These are phyloP conservation scores for Scenedesmus sp. DNA, from an alignment of 163 green algal genomes.

Conservation along the genomic window DNA sequence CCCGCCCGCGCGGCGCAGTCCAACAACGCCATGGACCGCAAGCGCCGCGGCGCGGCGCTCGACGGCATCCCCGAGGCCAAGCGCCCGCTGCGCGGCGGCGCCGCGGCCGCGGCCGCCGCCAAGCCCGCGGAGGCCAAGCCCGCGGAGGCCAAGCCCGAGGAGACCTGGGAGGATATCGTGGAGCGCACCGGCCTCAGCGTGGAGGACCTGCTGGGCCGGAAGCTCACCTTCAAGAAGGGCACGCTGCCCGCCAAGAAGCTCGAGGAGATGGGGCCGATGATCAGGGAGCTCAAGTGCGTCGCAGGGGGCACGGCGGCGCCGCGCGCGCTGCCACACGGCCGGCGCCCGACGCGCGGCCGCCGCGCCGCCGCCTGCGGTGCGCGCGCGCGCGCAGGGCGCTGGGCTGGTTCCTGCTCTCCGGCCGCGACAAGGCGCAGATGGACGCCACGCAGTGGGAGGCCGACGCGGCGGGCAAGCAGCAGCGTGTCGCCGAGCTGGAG, in stretches of 20 bases:
- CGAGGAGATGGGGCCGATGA: slow-evolving; percentile 63
- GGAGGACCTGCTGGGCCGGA: slow-evolving; percentile 55
- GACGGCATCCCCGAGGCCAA: slow-evolving; percentile 45
- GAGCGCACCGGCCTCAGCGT: slow-evolving; percentile 52
- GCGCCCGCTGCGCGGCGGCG: not conserved
- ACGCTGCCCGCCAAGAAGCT: slow-evolving; percentile 65
- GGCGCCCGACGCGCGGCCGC: no score
- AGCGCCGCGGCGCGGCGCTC: slow-evolving; percentile 31
- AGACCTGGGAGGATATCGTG: slow-evolving; percentile 62
- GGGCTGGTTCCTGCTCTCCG: slow-evolving; percentile 49
- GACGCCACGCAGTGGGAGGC: slow-evolving; percentile 55
- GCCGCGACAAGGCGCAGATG: slow-evolving; percentile 38
- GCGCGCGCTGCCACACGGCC: no score
- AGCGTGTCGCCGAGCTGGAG: slow-evolving; percentile 37
- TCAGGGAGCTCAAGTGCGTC: slow-evolving; percentile 67
- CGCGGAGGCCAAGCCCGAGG: slow-evolving; percentile 44
- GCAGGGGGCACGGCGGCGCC: no score
- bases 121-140: not conserved
- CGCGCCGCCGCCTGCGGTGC: not conserved
- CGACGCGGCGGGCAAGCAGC: slow-evolving; percentile 47
- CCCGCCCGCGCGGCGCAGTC: no score
- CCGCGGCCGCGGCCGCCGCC: not conserved
- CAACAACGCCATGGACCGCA: slow-evolving; percentile 34
- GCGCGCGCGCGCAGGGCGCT: slow-evolving; percentile 50
- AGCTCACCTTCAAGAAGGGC: slow-evolving; percentile 60